Evolutionary conservation across 2,329 filamentous ascomycete species (phyloP).

Genomic region (Talaromyces sp.): DNA sequence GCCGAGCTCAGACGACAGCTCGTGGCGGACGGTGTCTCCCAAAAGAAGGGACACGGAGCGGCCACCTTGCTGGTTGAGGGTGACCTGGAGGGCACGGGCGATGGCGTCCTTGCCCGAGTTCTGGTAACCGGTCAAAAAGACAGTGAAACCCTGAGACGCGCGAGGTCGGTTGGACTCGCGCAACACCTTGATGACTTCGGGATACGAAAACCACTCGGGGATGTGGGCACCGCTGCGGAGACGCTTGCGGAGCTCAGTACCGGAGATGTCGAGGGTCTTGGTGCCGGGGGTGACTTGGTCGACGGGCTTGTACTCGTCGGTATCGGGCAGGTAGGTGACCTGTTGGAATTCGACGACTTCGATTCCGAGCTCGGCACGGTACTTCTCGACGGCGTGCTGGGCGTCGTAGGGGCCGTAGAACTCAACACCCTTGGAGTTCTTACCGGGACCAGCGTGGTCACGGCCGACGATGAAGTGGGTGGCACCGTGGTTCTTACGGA

Average conservation of each 20-base stretch:
- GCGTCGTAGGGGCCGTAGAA: conserved; percentile 99
- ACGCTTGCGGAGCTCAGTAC: conserved; percentile 84
- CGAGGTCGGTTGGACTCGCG: conserved; percentile 93
- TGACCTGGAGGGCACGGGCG: conserved; percentile 90
- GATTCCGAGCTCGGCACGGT: conserved; percentile 93
- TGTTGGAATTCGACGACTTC: conserved; percentile 99
- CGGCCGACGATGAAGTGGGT: conserved; percentile 99
- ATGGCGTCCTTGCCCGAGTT: conserved; percentile 98
- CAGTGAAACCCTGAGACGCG: conserved; percentile 88
- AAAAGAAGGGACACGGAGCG: conserved; percentile 90
- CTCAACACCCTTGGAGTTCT: conserved; percentile 94
- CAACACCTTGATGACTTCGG: conserved; percentile 93
- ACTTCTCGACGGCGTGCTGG: conserved; percentile 92
- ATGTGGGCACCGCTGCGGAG: conserved; percentile 90
- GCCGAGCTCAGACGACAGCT: conserved; percentile 90
- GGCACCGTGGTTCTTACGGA: conserved; percentile 98
- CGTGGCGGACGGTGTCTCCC: conserved; percentile 88
- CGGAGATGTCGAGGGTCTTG: conserved; percentile 82
- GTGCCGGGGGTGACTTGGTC: conserved; percentile 80
- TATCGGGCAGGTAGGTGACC: conserved; percentile 98
- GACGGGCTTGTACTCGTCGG: conserved; percentile 90
- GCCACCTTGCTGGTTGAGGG: conserved; percentile 95
- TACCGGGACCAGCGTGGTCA: conserved; percentile 95
- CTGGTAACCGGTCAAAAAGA: conserved; percentile 95
- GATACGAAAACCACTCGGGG: conserved; percentile 99